These are phyloP conservation scores for Fusarium dimerum DNA, from an alignment of 2,329 filamentous ascomycete species.

Conservation along the genomic window DNA sequence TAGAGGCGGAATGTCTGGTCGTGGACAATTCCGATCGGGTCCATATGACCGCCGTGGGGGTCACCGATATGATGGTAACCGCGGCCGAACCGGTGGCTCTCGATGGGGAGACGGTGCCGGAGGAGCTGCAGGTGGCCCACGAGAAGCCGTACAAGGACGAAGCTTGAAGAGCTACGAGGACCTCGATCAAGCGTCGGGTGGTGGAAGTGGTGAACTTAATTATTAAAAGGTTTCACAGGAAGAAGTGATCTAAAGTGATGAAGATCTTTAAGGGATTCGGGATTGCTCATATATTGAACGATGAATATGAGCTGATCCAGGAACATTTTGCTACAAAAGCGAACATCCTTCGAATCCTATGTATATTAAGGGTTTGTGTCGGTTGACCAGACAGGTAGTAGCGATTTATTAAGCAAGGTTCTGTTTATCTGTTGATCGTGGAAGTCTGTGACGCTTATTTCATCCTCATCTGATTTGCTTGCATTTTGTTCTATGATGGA, in stretches of 20 bases:
- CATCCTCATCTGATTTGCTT: too few relatives aligned
- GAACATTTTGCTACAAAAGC: not conserved
- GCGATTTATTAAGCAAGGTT: not conserved
- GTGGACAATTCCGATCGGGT: constrained; percentile 63
- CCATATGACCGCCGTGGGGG: constrained; percentile 71
- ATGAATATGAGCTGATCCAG: not conserved
- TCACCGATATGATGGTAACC: constrained; percentile 49
- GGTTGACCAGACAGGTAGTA: not conserved
- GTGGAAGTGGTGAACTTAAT: constrained; percentile 82
- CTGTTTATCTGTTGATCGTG: not conserved
- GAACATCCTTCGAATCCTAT: not conserved
- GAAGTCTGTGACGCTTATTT: too few relatives aligned
- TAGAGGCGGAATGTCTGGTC: constrained; percentile 58
- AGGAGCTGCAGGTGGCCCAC: constrained; percentile 76
- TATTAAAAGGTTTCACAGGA: constrained; percentile 59
- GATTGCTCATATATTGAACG: not conserved
- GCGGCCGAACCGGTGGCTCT: constrained; percentile 52
- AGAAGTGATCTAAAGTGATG: constrained; percentile 4
- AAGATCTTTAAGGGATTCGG: constrained; percentile 13
- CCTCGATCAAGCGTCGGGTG: constrained; percentile 78
- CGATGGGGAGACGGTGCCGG: constrained; percentile 77
- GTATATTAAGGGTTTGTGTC: not conserved
- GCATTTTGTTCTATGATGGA: too few relatives aligned
- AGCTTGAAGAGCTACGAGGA: constrained; percentile 98
- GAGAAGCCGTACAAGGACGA: constrained; percentile 88